These are phyloP conservation scores for Singerocomus rubriflavus DNA, from an alignment of 1,284 basidiomycete species.

Conservation along the genomic window DNA sequence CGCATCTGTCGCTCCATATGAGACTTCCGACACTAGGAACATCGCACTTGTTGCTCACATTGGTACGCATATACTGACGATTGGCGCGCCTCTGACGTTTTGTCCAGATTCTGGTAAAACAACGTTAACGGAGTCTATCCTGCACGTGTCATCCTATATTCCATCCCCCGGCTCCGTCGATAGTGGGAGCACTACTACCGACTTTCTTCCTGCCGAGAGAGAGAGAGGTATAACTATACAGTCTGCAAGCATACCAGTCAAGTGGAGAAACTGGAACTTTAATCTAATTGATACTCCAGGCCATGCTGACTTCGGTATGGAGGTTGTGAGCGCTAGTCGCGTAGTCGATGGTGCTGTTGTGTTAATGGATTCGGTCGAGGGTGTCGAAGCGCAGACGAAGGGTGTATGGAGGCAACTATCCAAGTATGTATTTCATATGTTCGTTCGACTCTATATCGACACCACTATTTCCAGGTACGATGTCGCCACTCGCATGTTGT, in stretches of 20 bases:
- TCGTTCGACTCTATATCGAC: neutral
- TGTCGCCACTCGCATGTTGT: conserved; percentile 75
- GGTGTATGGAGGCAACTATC: conserved; percentile 86
- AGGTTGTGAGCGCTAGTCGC: conserved; percentile 88
- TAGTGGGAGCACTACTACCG: conserved; percentile 86
- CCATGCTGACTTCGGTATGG: conserved; percentile 93
- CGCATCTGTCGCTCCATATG: conserved; percentile 19
- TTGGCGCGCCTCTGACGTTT: conserved; percentile 15
- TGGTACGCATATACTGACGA: conserved; percentile 41
- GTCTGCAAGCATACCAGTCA: conserved; percentile 87
- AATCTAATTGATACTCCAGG: conserved; percentile 91
- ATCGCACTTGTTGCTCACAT: conserved; percentile 85
- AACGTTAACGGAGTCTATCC: conserved; percentile 84
- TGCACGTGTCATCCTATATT: conserved; percentile 75
- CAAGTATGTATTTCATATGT: conserved; percentile 48
- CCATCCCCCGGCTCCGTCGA: conserved; percentile 78
- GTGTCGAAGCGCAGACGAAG: conserved; percentile 87
- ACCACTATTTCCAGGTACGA: conserved; percentile 54
- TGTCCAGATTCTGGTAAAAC: conserved; percentile 84
- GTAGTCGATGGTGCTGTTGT: conserved; percentile 89
- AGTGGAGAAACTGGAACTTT: conserved; percentile 80
- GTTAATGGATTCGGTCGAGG: conserved; percentile 86
- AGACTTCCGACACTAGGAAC: conserved; percentile 54
- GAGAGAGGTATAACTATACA: conserved; percentile 92
- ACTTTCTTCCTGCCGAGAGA: conserved; percentile 86